phyloP scores from a whole-genome alignment of 257 asterid genomes.

The Fraxinus quadrangulata region DNA sequence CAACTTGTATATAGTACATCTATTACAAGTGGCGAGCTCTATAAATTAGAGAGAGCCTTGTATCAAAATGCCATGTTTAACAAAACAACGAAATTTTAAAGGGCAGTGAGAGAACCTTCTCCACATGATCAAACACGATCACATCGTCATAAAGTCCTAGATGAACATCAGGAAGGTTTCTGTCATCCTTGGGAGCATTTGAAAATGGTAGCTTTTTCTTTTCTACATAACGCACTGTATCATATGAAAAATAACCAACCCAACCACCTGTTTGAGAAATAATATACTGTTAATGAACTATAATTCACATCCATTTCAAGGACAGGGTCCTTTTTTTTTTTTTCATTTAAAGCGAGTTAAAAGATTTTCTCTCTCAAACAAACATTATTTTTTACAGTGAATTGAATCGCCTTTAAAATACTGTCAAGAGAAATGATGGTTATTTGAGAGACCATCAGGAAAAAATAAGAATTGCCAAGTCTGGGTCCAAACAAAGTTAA shows the following conservation, averaged over 20 bases:
- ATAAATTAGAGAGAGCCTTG: background rate
- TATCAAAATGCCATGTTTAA: background rate
- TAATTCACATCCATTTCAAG: conserved; percentile 2
- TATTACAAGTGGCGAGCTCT: conserved; percentile 13
- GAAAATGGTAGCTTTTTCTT: conserved; percentile 87
- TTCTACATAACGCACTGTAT: conserved; percentile 90
- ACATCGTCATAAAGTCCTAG: conserved; percentile 95
- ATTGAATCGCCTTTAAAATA: background rate
- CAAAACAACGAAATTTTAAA: conserved; percentile 13
- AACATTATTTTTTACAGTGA: background rate
- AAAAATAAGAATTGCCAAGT: background rate
- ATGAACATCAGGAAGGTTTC: conserved; percentile 92
- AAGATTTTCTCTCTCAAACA: conserved; percentile 7
- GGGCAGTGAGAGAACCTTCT: conserved; percentile 61
- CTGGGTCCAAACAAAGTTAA: conserved; percentile 5
- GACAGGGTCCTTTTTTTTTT: background rate
- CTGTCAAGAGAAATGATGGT: background rate
- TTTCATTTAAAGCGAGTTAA: background rate
- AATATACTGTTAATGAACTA: conserved; percentile 21
- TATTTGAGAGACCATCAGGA: conserved; percentile 7
- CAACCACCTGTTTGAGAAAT: conserved; percentile 78
- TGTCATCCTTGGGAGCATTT: conserved; percentile 83
- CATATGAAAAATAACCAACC: conserved; percentile 98
- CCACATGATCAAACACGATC: conserved; percentile 96
- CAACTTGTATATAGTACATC: conserved; percentile 12